These are phyloP conservation scores for Geotrichum citri-aurantii DNA, from an alignment of 1,139 yeast species.

Conservation along the genomic window DNA sequence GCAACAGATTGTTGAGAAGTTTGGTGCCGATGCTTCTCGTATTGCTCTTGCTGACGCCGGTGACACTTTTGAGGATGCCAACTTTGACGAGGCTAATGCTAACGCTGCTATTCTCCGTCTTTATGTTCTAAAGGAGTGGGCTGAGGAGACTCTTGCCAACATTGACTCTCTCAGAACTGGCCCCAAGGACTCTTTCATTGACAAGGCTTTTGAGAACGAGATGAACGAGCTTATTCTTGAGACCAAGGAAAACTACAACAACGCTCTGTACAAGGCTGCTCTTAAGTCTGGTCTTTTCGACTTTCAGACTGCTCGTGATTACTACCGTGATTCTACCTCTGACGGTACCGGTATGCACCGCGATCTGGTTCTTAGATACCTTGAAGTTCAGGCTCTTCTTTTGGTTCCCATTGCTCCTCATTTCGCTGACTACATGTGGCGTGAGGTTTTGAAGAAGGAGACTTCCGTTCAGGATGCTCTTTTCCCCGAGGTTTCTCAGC, in stretches of 20 bases:
- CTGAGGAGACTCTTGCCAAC: slow-evolving; percentile 61
- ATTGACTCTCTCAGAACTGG: slow-evolving; percentile 63
- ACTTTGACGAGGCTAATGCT: slow-evolving; percentile 93
- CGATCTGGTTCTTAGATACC: slow-evolving; percentile 72
- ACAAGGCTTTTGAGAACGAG: slow-evolving; percentile 86
- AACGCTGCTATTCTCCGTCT: slow-evolving; percentile 95
- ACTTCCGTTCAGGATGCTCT: slow-evolving; percentile 60
- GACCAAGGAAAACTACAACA: slow-evolving; percentile 61
- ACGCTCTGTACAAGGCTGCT: slow-evolving; percentile 80
- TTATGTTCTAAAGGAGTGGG: slow-evolving; percentile 91
- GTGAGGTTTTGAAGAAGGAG: slow-evolving; percentile 61
- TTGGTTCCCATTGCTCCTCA: slow-evolving; percentile 95
- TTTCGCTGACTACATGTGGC: slow-evolving; percentile 83
- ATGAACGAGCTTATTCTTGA: slow-evolving; percentile 76
- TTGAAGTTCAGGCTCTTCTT: slow-evolving; percentile 77
- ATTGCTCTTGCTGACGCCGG: slow-evolving; percentile 99
- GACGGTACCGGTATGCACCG: slow-evolving; percentile 65
- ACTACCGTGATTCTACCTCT: slow-evolving; percentile 77
- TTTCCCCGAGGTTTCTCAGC: slow-evolving; percentile 72
- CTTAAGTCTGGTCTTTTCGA: slow-evolving; percentile 89
- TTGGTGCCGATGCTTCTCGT: slow-evolving; percentile 97
- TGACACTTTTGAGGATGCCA: slow-evolving; percentile 95
- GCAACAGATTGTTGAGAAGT: slow-evolving; percentile 75
- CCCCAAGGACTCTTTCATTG: slow-evolving; percentile 62
- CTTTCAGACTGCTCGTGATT: slow-evolving; percentile 91